Conservation (phyloP, 495 filamentous ascomycete species). For the Wilcoxina mikolae region DNA sequence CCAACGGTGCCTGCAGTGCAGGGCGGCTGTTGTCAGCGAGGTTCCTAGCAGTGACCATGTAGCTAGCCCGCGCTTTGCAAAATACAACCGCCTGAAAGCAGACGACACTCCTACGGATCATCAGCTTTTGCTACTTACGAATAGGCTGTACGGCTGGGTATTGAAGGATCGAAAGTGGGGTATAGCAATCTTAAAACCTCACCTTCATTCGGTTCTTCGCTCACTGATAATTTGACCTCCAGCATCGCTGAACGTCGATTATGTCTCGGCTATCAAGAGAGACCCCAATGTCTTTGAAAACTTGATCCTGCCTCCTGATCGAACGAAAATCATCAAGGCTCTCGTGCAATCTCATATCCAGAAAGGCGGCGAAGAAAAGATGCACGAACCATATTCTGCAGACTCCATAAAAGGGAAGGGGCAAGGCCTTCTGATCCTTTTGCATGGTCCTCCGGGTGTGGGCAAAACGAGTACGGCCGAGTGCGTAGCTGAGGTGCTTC, state of each 20-base stretch:
- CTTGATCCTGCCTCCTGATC: constrained; percentile 60
- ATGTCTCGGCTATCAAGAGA: constrained; percentile 68
- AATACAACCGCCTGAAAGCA: constrained; percentile 37
- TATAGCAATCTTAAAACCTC: neutral
- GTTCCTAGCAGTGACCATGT: too few relatives aligned
- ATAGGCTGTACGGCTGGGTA: constrained; percentile 38
- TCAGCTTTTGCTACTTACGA: constrained; percentile 36
- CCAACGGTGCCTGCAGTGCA: neutral
- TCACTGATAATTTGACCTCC: constrained; percentile 69
- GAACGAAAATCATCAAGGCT: constrained; percentile 71
- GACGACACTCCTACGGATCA: constrained; percentile 30
- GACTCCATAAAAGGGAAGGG: constrained; percentile 71
- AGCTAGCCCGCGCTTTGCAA: neutral
- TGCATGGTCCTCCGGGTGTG: constrained; percentile 59
- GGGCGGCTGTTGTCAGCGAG: too few relatives aligned
- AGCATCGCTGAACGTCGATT: constrained; percentile 66
- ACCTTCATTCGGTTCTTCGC: constrained; percentile 58
- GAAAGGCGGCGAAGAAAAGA: constrained; percentile 42
- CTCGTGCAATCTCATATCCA: constrained; percentile 54
- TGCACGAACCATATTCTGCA: constrained; percentile 39
- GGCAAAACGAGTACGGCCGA: constrained; percentile 57
- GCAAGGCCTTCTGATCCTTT: constrained; percentile 56
- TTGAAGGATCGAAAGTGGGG: constrained; percentile 21
- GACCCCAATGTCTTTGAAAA: constrained; percentile 67
- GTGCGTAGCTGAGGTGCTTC: constrained; percentile 34